Base-by-base conservation (phyloP, 2,329 filamentous ascomycete genomes). In the Aureobasidium zeae region DNA sequence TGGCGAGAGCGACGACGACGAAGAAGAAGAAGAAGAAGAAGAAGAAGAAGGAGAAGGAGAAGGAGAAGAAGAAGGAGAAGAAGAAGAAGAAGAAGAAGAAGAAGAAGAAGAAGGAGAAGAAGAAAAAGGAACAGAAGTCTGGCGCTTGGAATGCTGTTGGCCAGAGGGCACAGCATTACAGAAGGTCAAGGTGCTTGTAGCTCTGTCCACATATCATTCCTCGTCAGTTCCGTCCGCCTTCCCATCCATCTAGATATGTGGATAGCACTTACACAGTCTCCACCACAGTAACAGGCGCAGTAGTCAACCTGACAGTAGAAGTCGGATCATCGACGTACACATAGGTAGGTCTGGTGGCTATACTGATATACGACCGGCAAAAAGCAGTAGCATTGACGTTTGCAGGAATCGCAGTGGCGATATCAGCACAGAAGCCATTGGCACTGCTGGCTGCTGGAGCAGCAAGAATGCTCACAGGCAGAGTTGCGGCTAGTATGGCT, bases 151-250 rank as follows among this genome's bases (percentile, higher is more conserved):
- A n/a, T n/a, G n/a, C n/a, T 7, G 12, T 20, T 26, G 22, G 22
- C 21, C n/a, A n/a, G n/a, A n/a, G 8, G 16, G 25, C 20, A n/a
- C n/a, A 9, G 9, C 35, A 29, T 38, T 17, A 20, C 35, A 38
- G 17, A 38, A 38, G 11, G 35, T 38, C 24, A 38, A 29, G 16
- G 35, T 38, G 22, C 24, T 26, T 29, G 35, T 38, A n/a, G 35
- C 35, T 7, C 35, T 38, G 35, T 34, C 35, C 9, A 6, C 5
- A 11, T 29, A 16, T 29, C 15, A 38, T 22, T 5, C 8, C 13
- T 35, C 17, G 16, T 6, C 5, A 7, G 12, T 7, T 25, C 12
- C 7, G 24, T 25, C 24, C 24, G 29, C n/a, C 6, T n/a, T n/a
- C n/a, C n/a, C n/a, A n/a, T n/a, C n/a, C n/a, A n/a, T n/a, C 29